Base-by-base conservation (phyloP, 306 rosid genomes). In the Benincasa hispida region DNA sequence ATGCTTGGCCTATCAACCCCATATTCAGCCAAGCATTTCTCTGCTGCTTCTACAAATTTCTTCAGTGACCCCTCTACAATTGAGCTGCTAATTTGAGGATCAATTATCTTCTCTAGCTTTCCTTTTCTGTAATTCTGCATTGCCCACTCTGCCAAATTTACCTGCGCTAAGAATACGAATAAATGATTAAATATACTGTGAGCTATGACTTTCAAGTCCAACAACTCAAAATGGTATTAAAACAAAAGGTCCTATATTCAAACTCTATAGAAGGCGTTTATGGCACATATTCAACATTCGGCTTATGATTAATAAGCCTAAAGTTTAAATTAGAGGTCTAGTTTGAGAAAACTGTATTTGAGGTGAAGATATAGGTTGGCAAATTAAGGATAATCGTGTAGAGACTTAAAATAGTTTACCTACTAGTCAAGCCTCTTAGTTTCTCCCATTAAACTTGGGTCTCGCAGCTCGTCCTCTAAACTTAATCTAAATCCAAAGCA, bases 1-100 rank as follows among this genome's bases (percentile, higher is more conserved):
- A 89, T 93, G 34, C 67, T 75, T 47, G 97, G 98, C 89, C 97
- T 84, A 73, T 91, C 91, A 11, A 66, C 92, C 5, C 96, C 92
- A 24, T 79, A 58, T 79, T 92, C 91, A 0, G 82, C 84, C 9
- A 92, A 60, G 79, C 97, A 90, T 76, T 84, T 92, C 86, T 86
- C 89, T 11, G 91, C 91, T 35, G 86, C 84, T 79, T 80, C 82
- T 51, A 82, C 85, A 34, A 56, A 87, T 80, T 77, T 82, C 70
- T 80, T 83, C 24, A 90, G 84, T 0, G 96, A 90, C 24, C 79
- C 83, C n/a, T 81, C 21, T 66, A 37, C 77, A 0, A 92, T 82
- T 3, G 68, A 72, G 51, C 76, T 50, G 1, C 80, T 79, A 34
- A 91, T 85, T 0, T 34, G 58, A 17, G 88, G 86, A 77, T 92